Evolutionary conservation across 192 early-diverging fungal species (phyloP).

Genomic region (Podila minutissima): DNA sequence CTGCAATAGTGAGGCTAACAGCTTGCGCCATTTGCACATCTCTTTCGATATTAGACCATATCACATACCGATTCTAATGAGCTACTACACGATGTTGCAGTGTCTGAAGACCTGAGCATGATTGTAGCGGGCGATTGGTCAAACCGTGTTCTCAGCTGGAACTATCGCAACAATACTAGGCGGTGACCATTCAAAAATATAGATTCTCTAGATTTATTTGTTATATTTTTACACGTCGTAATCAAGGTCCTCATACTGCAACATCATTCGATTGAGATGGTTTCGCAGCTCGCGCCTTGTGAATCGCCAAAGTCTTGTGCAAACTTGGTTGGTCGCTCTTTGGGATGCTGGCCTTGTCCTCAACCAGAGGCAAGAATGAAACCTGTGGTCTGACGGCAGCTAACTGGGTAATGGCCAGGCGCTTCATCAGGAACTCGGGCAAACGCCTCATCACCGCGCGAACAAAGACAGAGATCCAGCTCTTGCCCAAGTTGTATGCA

Average conservation of each 20-base stretch:
- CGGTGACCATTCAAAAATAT: not conserved
- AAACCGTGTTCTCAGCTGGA: slow-evolving; percentile 40
- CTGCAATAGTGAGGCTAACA: not conserved
- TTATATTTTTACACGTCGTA: not conserved
- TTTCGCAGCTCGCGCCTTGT: not conserved
- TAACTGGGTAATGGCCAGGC: not conserved
- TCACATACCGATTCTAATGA: slow-evolving; percentile 23
- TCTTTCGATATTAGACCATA: slow-evolving; percentile 14
- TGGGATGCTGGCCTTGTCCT: not conserved
- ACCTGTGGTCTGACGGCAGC: not conserved
- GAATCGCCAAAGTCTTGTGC: not conserved
- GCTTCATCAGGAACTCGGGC: not conserved
- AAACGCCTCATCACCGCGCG: not conserved
- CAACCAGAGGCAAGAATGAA: not conserved
- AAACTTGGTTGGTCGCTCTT: not conserved
- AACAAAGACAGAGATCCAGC: not conserved
- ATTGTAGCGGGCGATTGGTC: slow-evolving; percentile 39
- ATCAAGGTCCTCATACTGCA: too few species aligned
- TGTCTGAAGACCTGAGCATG: slow-evolving; percentile 40
- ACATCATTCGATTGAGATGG: not conserved
- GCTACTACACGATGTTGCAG: slow-evolving; percentile 28
- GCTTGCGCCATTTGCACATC: not conserved
- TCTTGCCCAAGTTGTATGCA: not conserved
- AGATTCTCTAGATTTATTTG: not conserved
- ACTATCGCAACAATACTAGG: not conserved